A percentile compares a stretch with the other conserved stretches of the same genome.
These are phyloP conservation scores for Fusarium udum DNA, from an alignment of 2,329 filamentous ascomycete species.

Conservation along the genomic window DNA sequence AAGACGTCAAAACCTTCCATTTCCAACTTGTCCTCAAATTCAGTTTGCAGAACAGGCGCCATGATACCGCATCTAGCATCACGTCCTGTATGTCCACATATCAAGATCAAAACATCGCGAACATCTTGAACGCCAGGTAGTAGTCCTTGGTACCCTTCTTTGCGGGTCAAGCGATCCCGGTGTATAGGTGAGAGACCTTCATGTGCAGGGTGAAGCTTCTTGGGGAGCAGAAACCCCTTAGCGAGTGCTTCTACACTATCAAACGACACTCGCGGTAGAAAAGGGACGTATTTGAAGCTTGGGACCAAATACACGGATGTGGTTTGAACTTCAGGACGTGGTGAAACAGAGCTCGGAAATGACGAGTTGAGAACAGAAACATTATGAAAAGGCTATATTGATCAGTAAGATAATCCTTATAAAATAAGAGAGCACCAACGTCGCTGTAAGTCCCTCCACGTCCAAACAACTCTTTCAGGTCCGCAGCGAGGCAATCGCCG, in stretches of 20 bases:
- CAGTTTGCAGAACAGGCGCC: constrained; percentile 74
- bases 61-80: constrained; percentile 85
- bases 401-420: constrained; percentile 53
- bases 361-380: constrained; percentile 81
- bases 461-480: constrained; percentile 76
- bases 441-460: constrained; percentile 72
- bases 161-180: constrained; percentile 60
- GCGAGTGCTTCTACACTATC: constrained; percentile 66
- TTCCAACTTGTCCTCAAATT: constrained; percentile 72
- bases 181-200: constrained; percentile 67
- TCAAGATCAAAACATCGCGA: constrained; percentile 77
- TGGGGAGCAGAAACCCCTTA: constrained; percentile 72
- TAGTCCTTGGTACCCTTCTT: constrained; percentile 60
- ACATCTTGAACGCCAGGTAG: constrained; percentile 69
- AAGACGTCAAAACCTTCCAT: constrained; percentile 60
- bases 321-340: constrained; percentile 56
- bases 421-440: constrained; percentile 54
- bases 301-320: constrained; percentile 82
- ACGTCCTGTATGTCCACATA: constrained; percentile 87
- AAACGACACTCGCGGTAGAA: constrained; percentile 70
- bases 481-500: constrained; percentile 72
- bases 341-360: constrained; percentile 67
- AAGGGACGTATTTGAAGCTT: constrained; percentile 81
- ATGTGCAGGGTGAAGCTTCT: constrained; percentile 69
- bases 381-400: constrained; percentile 81